Percentiles rank a stretch among this genome's conserved stretches.
These are phyloP conservation scores for Boletellus ananiceps DNA, from an alignment of 768 basidiomycete genomes.

Conservation along the genomic window DNA sequence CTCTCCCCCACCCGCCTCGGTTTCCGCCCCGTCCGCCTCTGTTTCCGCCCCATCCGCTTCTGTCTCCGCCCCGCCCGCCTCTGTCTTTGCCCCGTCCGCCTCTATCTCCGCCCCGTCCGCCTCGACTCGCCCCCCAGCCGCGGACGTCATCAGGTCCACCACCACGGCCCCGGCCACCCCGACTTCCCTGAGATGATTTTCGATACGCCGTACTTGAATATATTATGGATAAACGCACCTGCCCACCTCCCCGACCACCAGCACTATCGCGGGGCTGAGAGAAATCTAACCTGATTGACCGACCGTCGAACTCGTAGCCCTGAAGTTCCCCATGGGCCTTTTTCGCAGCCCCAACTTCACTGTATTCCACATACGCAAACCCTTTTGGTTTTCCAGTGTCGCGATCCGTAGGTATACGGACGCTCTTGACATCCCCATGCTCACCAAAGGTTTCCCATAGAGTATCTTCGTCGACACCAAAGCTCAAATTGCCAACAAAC, in stretches of 20 bases:
- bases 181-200: constrained; percentile 21
- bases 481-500: constrained; percentile 91
- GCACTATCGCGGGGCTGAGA: constrained; percentile 72
- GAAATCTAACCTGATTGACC: constrained; percentile 78
- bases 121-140: no score
- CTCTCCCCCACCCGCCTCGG: constrained; percentile 30
- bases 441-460: constrained; percentile 91
- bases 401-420: constrained; percentile 88
- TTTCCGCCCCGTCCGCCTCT: constrained; percentile 37
- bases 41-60: constrained; percentile 37
- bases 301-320: constrained; percentile 77
- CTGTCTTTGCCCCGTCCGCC: constrained; percentile 32
- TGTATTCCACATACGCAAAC: constrained; percentile 95
- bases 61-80: constrained; percentile 35
- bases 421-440: constrained; percentile 77
- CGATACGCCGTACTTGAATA: background rate
- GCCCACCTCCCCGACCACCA: constrained; percentile 48
- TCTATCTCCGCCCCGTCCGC: constrained; percentile 24
- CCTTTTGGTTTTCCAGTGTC: constrained; percentile 91
- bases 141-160: constrained; percentile 5
- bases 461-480: constrained; percentile 70
- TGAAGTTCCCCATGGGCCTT: constrained; percentile 68
- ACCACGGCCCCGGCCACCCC: constrained; percentile 15
- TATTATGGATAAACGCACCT: constrained; percentile 31
- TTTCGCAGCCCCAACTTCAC: constrained; percentile 72